phyloP scores from a whole-genome alignment of 2,329 filamentous ascomycete genomes.

The Rhynchosporium agropyri region DNA sequence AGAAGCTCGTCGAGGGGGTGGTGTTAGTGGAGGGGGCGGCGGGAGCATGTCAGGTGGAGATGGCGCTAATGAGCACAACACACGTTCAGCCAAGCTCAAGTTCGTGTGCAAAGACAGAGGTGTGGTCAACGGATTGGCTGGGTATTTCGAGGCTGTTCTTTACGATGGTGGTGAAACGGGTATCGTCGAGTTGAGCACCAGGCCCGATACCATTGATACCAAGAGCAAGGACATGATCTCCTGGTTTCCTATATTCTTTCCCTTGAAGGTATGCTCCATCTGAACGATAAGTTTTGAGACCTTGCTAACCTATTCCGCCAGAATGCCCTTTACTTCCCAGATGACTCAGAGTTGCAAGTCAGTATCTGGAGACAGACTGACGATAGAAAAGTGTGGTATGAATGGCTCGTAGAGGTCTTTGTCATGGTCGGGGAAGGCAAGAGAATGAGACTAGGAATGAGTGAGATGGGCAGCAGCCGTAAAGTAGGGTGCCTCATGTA shows the following conservation, averaged over 20 bases:
- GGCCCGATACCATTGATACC: conserved; percentile 85
- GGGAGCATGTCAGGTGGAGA: conserved; percentile 75
- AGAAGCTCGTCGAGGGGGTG: conserved; percentile 62
- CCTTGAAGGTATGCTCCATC: conserved; percentile 71
- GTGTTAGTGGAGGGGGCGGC: conserved; percentile 66
- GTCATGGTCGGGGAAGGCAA: conserved; percentile 61
- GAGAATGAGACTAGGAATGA: conserved; percentile 66
- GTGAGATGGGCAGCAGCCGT: conserved; percentile 69
- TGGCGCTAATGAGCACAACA: conserved; percentile 89
- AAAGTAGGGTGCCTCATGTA: conserved; percentile 74
- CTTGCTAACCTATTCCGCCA: conserved; percentile 46
- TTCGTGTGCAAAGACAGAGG: conserved; percentile 81
- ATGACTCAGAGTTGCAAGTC: conserved; percentile 81
- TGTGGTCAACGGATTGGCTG: conserved; percentile 86
- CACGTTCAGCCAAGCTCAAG: conserved; percentile 73
- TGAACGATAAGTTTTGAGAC: not conserved
- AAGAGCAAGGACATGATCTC: conserved; percentile 99
- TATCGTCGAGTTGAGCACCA: conserved; percentile 85
- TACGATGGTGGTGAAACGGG: conserved; percentile 60
- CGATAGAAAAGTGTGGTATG: conserved; percentile 96
- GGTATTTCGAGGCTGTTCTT: conserved; percentile 96
- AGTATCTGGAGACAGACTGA: conserved; percentile 97
- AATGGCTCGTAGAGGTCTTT: conserved; percentile 93
- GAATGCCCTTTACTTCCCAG: conserved; percentile 84
- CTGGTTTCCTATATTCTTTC: conserved; percentile 99